A percentile compares a stretch with the other conserved stretches of the same genome.
Conservation (phyloP, 352 stramenopile genomes). For the Phytopythium ostracodes region DNA sequence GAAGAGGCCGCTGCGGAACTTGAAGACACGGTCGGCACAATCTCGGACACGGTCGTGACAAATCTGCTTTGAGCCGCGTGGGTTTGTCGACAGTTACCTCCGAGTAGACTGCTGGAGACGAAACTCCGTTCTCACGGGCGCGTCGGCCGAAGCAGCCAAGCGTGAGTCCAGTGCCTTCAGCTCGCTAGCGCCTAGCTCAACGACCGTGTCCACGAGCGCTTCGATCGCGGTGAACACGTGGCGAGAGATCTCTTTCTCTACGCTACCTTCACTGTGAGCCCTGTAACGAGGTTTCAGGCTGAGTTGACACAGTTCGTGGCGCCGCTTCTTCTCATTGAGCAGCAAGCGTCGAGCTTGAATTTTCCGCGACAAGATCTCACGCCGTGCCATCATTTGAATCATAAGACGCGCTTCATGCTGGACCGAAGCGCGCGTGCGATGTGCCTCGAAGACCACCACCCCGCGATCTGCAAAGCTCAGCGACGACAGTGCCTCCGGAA, state of each 20-base stretch:
- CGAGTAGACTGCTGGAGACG: neutral
- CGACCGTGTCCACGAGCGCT: neutral
- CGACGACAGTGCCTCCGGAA: conserved; percentile 15
- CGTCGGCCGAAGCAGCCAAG: neutral
- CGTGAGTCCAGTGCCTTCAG: neutral
- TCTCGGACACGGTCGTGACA: conserved; percentile 36
- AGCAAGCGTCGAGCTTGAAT: conserved; percentile 16
- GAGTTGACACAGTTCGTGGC: neutral
- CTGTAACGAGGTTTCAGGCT: neutral
- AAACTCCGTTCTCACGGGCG: conserved; percentile 5
- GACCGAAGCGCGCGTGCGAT: conserved; percentile 21
- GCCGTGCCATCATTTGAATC: conserved; percentile 26
- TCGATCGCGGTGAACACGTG: neutral
- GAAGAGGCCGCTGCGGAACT: conserved; percentile 34
- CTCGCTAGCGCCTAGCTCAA: neutral
- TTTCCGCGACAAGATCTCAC: neutral
- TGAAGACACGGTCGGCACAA: conserved; percentile 25
- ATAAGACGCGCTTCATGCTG: conserved; percentile 21
- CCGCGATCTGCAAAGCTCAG: conserved; percentile 34
- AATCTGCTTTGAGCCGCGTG: conserved; percentile 17
- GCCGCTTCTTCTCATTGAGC: neutral
- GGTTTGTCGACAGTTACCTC: neutral
- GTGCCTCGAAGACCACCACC: conserved; percentile 38
- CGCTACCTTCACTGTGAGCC: neutral
- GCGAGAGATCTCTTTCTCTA: neutral